Base-by-base conservation (phyloP, 352 stramenopile genomes). In the Globisporangium iwayamae region DNA sequence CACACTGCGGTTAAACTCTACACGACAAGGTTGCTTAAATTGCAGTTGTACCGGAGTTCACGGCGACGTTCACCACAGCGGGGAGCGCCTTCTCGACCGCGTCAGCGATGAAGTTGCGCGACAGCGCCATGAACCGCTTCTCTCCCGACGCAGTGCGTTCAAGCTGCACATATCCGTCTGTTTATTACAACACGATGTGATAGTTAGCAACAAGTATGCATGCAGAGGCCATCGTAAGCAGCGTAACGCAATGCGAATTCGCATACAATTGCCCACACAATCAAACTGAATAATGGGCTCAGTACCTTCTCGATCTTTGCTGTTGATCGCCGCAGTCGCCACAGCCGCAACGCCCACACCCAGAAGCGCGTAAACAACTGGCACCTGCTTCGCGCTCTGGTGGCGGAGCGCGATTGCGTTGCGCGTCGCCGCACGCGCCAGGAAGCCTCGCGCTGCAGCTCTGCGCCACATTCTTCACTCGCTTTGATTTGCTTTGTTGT, bases 81-180 rank as follows among this genome's bases (percentile, higher is more conserved):
- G 91, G 91, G 34, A 93, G 86, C 25, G 89, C 85, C 69, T 92
- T 92, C 70, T 96, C 87, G 45, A 93, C 85, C 2, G 90, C 91
- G 69, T 97, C 89, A 1, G 88, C 88, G 56, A 96, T 95, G 60
- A 96, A 96, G 68, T 94, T 94, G 2, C 87, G 74, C 39, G 76
- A 81, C 34, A 94, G 63, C 38, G 71, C 60, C 39, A 59, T 74
- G 43, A 58, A 63, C 50, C 45, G 57, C 4, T 58, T 48, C 16
- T 55, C 28, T 36, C 8, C 8, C 20, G 20, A 38, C 4, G 38
- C 30, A 4, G 18, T 41, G 11, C 73, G 45, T 60, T 86, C 75
- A 22, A 79, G 67, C 0, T 36, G n/a, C 20, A 53, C 60, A 4
- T 22, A 14, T 0, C 60, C 39, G 16, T 66, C 75, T 86, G 43